A percentile compares a stretch with the other conserved stretches of the same genome.
Conservation (phyloP, 768 basidiomycete species). For the Pleurotus tuber-regium region DNA sequence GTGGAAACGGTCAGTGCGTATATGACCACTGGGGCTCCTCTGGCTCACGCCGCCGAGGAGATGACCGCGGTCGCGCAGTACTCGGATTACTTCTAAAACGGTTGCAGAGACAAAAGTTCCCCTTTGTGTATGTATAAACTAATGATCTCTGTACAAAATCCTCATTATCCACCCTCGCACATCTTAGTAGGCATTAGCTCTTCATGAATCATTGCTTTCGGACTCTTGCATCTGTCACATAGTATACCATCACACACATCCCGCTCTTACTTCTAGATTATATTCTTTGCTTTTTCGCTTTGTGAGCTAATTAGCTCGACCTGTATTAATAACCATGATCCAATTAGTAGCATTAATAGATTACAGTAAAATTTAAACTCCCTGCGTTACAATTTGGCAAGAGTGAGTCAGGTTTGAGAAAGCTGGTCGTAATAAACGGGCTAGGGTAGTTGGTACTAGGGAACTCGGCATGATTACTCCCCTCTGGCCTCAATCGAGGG, state of each 20-base stretch:
- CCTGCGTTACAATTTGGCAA: no score
- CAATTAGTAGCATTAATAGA: no score
- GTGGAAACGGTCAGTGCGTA: slow-evolving; percentile 1
- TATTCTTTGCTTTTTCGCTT: not conserved
- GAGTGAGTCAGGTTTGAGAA: no score
- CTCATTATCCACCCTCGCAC: not conserved
- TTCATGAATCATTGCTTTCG: not conserved
- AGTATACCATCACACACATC: slow-evolving; percentile 3
- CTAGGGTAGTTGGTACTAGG: no score
- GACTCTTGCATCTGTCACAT: slow-evolving; percentile 9
- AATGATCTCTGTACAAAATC: slow-evolving; percentile 1
- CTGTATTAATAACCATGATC: slow-evolving; percentile 6
- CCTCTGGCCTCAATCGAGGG: no score
- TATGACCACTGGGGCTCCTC: not conserved
- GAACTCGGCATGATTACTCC: no score
- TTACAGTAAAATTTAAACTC: no score
- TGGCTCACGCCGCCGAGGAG: slow-evolving; percentile 3
- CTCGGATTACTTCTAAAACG: slow-evolving; percentile 1
- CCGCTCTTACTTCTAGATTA: slow-evolving; percentile 3
- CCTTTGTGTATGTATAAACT: slow-evolving; percentile 7
- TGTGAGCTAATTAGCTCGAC: not conserved
- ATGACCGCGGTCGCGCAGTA: slow-evolving; percentile 4
- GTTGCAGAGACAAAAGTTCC: no score
- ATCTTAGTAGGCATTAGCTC: not conserved
- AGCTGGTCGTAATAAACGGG: no score